Evolutionary conservation across 2,329 filamentous ascomycete species (phyloP).

Genomic region (Chaetomium strumarium): DNA sequence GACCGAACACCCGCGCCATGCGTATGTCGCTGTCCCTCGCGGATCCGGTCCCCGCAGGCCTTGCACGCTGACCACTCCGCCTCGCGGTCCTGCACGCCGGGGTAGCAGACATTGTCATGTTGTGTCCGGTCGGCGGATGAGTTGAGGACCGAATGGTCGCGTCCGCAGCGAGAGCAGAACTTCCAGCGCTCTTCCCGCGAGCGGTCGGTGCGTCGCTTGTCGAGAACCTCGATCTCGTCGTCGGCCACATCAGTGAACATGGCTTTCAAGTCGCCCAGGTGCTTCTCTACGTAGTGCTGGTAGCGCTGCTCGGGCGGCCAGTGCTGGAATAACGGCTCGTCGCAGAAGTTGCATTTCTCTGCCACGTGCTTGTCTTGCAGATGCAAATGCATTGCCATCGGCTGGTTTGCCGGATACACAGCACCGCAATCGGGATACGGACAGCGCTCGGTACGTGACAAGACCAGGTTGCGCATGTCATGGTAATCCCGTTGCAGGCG

Average conservation of each 20-base stretch:
- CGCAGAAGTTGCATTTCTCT: constrained; percentile 34
- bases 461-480: constrained; percentile 30
- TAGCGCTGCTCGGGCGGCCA: constrained; percentile 26
- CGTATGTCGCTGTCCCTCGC: not conserved
- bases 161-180: constrained; percentile 21
- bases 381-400: constrained; percentile 32
- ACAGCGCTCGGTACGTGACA: constrained; percentile 34
- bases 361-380: constrained; percentile 31
- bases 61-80: constrained; percentile 10
- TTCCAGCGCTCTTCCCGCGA: constrained; percentile 15
- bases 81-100: constrained; percentile 7
- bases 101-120: constrained; percentile 21
- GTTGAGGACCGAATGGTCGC: constrained; percentile 16
- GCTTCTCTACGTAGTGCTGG: constrained; percentile 29
- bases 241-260: not conserved
- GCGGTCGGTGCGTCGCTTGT: not conserved
- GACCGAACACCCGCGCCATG: not conserved
- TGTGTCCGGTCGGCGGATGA: constrained; percentile 12
- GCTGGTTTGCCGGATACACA: constrained; percentile 29
- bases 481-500: constrained; percentile 33
- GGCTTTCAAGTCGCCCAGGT: constrained; percentile 20
- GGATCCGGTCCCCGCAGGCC: constrained; percentile 9
- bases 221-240: not conserved
- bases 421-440: constrained; percentile 34
- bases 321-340: constrained; percentile 28